These are phyloP conservation scores for Omphalotus guepiniiformis DNA, from an alignment of 768 basidiomycete genomes.

Conservation along the genomic window DNA sequence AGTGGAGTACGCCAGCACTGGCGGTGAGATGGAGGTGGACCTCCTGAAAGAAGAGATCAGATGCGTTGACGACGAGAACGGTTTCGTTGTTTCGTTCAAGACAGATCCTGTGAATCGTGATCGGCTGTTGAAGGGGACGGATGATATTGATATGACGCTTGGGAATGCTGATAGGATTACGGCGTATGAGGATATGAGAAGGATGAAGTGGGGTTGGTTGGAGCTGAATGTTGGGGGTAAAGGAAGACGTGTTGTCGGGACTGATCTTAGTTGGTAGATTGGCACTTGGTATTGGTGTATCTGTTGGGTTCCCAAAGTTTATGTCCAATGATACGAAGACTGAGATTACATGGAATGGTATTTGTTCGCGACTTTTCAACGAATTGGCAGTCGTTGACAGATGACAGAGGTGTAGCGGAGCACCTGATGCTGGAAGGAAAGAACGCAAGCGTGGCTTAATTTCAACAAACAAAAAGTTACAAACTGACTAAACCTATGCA, in stretches of 20 bases:
- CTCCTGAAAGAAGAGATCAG: conserved; percentile 51
- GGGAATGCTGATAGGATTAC: conserved; percentile 51
- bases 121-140: conserved; percentile 70
- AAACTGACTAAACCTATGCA: too few relatives aligned
- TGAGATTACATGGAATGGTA: too few relatives aligned
- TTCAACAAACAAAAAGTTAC: too few relatives aligned
- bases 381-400: too few relatives aligned
- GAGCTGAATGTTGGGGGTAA: conserved; percentile 26
- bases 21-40: conserved; percentile 50
- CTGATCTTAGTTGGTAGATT: background rate
- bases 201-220: conserved; percentile 64
- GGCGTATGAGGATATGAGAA: conserved; percentile 55
- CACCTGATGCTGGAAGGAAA: too few relatives aligned
- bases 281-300: too few relatives aligned
- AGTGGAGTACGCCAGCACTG: conserved; percentile 44
- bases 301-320: too few relatives aligned
- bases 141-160: conserved; percentile 73
- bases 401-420: too few relatives aligned
- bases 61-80: conserved; percentile 44
- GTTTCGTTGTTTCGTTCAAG: conserved; percentile 44
- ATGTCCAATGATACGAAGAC: too few relatives aligned
- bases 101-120: conserved; percentile 66
- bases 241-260: background rate
- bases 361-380: too few relatives aligned
- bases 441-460: too few relatives aligned